phyloP scores from a whole-genome alignment of 2,329 filamentous ascomycete genomes.

The Hypoxylon sp. region DNA sequence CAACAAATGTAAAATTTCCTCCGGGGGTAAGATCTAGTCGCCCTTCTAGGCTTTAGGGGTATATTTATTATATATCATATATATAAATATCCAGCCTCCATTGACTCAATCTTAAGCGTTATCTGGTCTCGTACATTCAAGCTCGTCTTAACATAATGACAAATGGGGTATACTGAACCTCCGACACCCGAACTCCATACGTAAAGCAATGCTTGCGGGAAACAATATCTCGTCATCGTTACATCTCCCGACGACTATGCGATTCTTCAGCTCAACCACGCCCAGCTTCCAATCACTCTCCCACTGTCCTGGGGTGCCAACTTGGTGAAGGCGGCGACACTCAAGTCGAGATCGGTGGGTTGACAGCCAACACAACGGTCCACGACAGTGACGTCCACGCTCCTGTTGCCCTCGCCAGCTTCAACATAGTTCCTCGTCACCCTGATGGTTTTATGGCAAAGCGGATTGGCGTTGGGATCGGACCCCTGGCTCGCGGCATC shows the following conservation, averaged over 20 bases:
- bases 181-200: conserved; percentile 29
- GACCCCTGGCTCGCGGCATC: conserved; percentile 68
- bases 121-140: conserved; percentile 19
- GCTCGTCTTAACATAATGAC: conserved; percentile 26
- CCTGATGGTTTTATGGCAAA: conserved; percentile 78
- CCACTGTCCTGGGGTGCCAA: conserved; percentile 61
- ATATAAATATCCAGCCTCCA: conserved; percentile 2
- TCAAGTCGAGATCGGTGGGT: conserved; percentile 65
- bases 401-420: conserved; percentile 58
- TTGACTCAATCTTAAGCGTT: conserved; percentile 13
- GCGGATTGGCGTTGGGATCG: conserved; percentile 74
- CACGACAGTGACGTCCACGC: conserved; percentile 73
- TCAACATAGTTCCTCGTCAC: conserved; percentile 64
- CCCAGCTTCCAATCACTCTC: conserved; percentile 57
- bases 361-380: conserved; percentile 73
- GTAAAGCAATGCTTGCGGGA: conserved; percentile 12
- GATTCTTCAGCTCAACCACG: conserved; percentile 50
- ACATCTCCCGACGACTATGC: background rate
- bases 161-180: conserved; percentile 37
- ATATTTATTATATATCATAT: background rate
- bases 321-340: conserved; percentile 61
- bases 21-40: background rate
- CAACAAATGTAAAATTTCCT: background rate
- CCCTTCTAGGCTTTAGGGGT: background rate
- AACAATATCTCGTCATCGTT: background rate